Conservation (phyloP, 352 stramenopile species). For the Phytophthora palmivora region DNA sequence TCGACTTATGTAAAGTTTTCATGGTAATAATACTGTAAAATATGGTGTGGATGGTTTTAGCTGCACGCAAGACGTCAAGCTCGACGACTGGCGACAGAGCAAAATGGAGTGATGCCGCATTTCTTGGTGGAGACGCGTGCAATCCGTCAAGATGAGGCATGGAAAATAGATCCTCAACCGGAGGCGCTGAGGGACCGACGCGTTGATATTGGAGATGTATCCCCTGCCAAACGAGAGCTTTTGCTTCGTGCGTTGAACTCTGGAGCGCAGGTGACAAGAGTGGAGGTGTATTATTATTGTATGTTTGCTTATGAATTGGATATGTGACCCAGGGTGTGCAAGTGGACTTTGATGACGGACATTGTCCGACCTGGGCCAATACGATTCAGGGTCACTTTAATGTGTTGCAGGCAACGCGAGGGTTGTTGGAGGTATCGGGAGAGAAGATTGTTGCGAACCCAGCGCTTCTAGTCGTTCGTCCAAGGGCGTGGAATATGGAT, state of each 20-base stretch:
- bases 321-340: slow-evolving; percentile 56
- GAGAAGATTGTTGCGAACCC: slow-evolving; percentile 42
- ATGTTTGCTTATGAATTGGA: not conserved
- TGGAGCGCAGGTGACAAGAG: slow-evolving; percentile 73
- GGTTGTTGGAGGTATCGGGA: slow-evolving; percentile 43
- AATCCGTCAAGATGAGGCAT: slow-evolving; percentile 70
- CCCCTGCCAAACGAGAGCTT: slow-evolving; percentile 89
- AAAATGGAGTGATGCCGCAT: slow-evolving; percentile 77
- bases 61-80: slow-evolving; percentile 67
- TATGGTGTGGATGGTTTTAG: slow-evolving; percentile 31
- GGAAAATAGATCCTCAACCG: slow-evolving; percentile 70
- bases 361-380: slow-evolving; percentile 94
- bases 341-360: slow-evolving; percentile 82
- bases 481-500: slow-evolving; percentile 95
- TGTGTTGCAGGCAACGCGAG: slow-evolving; percentile 91
- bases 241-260: slow-evolving; percentile 95
- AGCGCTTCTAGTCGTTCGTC: slow-evolving; percentile 93
- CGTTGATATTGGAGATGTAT: slow-evolving; percentile 94
- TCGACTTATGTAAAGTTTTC: not conserved
- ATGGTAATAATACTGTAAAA: not conserved
- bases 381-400: slow-evolving; percentile 92
- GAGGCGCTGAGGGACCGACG: slow-evolving; percentile 86
- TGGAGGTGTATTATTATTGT: not conserved
- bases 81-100: slow-evolving; percentile 59
- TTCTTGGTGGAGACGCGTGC: slow-evolving; percentile 81